These are phyloP conservation scores for Cicer cuneatum DNA, from an alignment of 306 rosid species.

Conservation along the genomic window DNA sequence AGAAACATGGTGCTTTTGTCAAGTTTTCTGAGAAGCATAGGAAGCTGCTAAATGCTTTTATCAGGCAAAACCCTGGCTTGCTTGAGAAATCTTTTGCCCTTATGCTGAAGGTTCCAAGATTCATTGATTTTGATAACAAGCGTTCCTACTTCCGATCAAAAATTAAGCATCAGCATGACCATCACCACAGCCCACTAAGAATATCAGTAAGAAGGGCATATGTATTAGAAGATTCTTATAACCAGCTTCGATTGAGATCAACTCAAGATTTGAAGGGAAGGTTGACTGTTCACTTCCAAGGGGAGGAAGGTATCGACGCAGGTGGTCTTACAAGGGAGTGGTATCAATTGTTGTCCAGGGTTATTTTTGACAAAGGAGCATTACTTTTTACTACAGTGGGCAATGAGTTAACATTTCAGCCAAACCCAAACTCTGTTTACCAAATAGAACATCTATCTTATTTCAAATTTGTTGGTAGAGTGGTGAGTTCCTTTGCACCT, in stretches of 20 bases:
- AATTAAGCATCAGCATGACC: constrained; percentile 95
- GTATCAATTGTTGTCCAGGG: constrained; percentile 92
- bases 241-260: constrained; percentile 93
- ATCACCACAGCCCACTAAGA: constrained; percentile 89
- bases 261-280: constrained; percentile 88
- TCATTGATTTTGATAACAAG: constrained; percentile 93
- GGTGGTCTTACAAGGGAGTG: constrained; percentile 99
- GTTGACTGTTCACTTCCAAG: constrained; percentile 97
- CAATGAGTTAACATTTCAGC: constrained; percentile 94
- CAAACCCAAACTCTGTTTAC: constrained; percentile 94
- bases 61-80: constrained; percentile 95
- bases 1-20: constrained; percentile 75
- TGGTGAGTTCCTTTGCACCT: constrained; percentile 68
- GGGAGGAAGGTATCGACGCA: constrained; percentile 99
- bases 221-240: constrained; percentile 94
- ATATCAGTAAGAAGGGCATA: constrained; percentile 96
- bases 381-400: constrained; percentile 95
- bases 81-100: constrained; percentile 93
- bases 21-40: constrained; percentile 97
- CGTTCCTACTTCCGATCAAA: constrained; percentile 94
- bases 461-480: constrained; percentile 97
- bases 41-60: constrained; percentile 88
- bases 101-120: constrained; percentile 88
- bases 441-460: constrained; percentile 98
- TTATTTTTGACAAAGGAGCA: constrained; percentile 96